Conservation (phyloP, 176 grass and related monocot genomes). For the Triticum aestivum region IWGSC_CS_RefSeq_v2.1 NC_057805.1:349071793-349072292, state of each 20-base stretch:
- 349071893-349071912: neutral
- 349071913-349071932: neutral
- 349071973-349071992: neutral
- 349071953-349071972: neutral
- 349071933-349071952: neutral
- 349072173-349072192: neutral
- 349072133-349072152: neutral
- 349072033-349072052: neutral
- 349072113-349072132: neutral
- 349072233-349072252: neutral
- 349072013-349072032: neutral
- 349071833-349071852: neutral
- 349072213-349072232: neutral
- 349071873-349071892: neutral
- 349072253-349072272: neutral
- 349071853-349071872: neutral
- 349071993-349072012: neutral
- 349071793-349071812: neutral
- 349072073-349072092: neutral
- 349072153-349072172: neutral
- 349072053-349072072: neutral
- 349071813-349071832: neutral
- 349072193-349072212: neutral
- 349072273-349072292: neutral
- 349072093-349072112: neutral